Evolutionary conservation across 169 alveolate species (phyloP), one percentile per base, ranked within the genome.

Genomic region (Cryptosporidium bovis): DNA sequence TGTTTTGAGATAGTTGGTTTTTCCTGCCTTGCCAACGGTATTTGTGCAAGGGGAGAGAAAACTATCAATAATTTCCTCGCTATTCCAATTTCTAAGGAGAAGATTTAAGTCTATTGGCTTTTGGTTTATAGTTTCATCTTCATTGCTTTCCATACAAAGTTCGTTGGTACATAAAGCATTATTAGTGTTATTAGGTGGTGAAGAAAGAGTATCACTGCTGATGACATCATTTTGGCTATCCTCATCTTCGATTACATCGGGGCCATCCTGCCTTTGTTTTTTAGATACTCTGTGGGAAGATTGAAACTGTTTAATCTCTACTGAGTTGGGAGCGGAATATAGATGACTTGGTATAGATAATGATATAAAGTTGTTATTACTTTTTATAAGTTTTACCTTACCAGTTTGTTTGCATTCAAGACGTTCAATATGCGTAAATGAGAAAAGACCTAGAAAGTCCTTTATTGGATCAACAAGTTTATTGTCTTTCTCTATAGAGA

Each of bases 361-460:
- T 12, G 87, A 77, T n/a, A 77, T 27, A 16, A 77, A 51, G 27
- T 44, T 56, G 7, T 24, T 60, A 5, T 24, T 16, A 18, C 64
- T 60, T 13, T 58, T 40, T 24, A 51, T 44, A 20, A 44, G 64
- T 20, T 31, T 58, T 1, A 77, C 71, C 4, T 40, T 36, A 5
- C 50, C 64, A 5, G 87, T 27, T 50, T 77, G 87, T 50, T 77
- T 62, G 31, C 87, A 77, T 46, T 77, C 87, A 15, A 77, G 71
- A 27, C 87, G 40, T 46, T 77, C 87, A 10, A 65, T 64, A 40
- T 56, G 58, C 18, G 36, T 36, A 53, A 60, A 77, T 3, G 24
- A 20, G 51, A 77, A 77, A 27, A 56, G 71, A 20, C 34, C 20
- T 3, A 46, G 15, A 29, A 55, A 60, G 3, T 44, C 36, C n/a